These are phyloP conservation scores for Wickerhamomyces ciferrii DNA, from an alignment of 805 yeast species.

Conservation along the genomic window DNA sequence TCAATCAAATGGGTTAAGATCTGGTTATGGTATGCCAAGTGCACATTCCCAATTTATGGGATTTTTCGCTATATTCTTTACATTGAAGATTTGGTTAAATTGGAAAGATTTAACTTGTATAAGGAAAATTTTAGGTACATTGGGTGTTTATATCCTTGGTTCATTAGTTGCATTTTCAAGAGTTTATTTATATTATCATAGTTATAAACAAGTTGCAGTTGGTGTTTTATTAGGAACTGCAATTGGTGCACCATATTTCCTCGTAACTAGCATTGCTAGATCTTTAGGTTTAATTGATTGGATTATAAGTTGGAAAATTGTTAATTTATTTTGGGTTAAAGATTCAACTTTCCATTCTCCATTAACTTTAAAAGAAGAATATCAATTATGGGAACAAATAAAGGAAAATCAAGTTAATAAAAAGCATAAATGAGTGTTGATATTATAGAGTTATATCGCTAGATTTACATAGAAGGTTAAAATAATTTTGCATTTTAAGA, in stretches of 20 bases:
- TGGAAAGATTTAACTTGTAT: slow-evolving; percentile 31
- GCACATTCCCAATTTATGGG: slow-evolving; percentile 98
- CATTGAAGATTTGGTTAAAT: slow-evolving; percentile 36
- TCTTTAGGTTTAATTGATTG: slow-evolving; percentile 65
- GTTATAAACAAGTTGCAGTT: slow-evolving; percentile 62
- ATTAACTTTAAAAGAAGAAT: slow-evolving; percentile 42
- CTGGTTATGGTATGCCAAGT: slow-evolving; percentile 93
- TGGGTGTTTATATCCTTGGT: slow-evolving; percentile 23
- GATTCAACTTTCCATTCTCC: slow-evolving; percentile 54
- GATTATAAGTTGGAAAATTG: slow-evolving; percentile 54
- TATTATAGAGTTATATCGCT: background rate
- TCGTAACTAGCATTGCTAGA: slow-evolving; percentile 47
- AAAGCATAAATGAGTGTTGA: background rate
- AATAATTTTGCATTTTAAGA: background rate
- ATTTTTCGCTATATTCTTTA: slow-evolving; percentile 57
- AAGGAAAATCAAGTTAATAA: slow-evolving; percentile 4
- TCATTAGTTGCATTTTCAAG: slow-evolving; percentile 60
- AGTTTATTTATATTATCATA: slow-evolving; percentile 75
- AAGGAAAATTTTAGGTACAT: slow-evolving; percentile 26
- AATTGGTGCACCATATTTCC: slow-evolving; percentile 55
- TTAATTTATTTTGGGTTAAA: slow-evolving; percentile 46
- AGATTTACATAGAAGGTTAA: too few relatives aligned
- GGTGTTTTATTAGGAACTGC: slow-evolving; percentile 64
- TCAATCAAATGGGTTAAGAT: slow-evolving; percentile 35
- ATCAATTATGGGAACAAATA: slow-evolving; percentile 26